Evolutionary conservation across 768 basidiomycete genomes (phyloP), one percentile per base, ranked within the genome.

Genomic region (Lactarius evosmus): DNA sequence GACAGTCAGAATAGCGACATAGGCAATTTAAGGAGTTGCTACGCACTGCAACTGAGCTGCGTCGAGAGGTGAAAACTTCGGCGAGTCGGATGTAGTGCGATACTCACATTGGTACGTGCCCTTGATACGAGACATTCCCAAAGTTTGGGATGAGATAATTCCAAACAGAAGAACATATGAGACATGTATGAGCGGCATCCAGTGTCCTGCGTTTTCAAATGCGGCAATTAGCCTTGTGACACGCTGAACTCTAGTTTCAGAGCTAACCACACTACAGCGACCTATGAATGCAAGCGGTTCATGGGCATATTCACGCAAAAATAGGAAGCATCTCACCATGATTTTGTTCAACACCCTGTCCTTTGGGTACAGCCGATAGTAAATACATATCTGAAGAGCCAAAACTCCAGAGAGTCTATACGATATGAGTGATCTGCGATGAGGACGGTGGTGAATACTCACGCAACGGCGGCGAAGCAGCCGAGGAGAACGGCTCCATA

Each of bases 371-470:
- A 67, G 4, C 32, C 65, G 53, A 29, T 49, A 67, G 29, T 69
- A 69, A 3, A 69, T 49, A 56, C 62, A 63, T 5, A 44, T 40
- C 36, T 67, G 67, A 7, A 53, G 36, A 6, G 58, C 56, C 2
- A 67, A 62, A 4, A 67, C 54, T 6, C 67, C 67, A 11, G 67
- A 66, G 27, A 69, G 66, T 12, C 67, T 69, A 38, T n/a, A 3
- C 8, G n/a, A 30, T 19, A 19, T 7, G 14, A 27, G 14, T 63
- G 9, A 40, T 49, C 9, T 30, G 38, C 12, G 30, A 22, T 7
- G 41, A 27, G 19, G 32, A 22, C 27, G 27, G 33, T 33, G 44
- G 6, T 12, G 41, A 34, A 3, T 16, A 61, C 62, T 30, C 27
- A 69, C 67, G 60, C 38, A n/a, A 53, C 57, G n/a, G 66, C 61